Base-by-base conservation (phyloP, 495 filamentous ascomycete species). In the Aspergillus egyptiacus region DNA sequence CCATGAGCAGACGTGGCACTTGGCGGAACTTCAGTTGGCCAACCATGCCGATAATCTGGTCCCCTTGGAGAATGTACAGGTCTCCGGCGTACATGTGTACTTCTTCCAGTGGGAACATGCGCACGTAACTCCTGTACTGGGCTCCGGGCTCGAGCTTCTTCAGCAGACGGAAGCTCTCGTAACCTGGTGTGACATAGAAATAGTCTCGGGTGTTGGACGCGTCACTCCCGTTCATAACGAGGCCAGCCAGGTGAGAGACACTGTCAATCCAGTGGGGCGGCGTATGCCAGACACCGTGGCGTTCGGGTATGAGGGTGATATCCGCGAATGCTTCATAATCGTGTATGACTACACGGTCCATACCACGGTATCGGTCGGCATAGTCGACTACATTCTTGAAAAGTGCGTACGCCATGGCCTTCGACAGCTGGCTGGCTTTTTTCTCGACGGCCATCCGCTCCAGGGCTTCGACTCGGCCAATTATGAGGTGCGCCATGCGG, bases 191-290 rank as follows among this genome's bases (percentile, higher is more conserved):
- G 8, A 73, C 55, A 39, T 48, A 73, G 53, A 64, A 64, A 46
- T 61, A 53, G 32, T 60, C 45, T 28, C 53, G 53, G 4, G 59
- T 55, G 42, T 69, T 57, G 0, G 48, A 39, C 0, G 49, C 41
- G 33, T 68, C 59, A 7, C 42, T 44, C 8, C 41, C 55, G 44
- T 74, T 72, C 51, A 71, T 52, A n/a, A 67, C 51, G 23, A 74
- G 64, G 0, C 74, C 73, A 3, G 63, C 62, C 0, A 77, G 34
- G 45, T 76, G 72, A 0, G 54, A 58, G 11, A 75, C 50, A 17
- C 63, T 68, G 39, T 77, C 74, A 40, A 75, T 73, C 44, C 56
- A 71, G 47, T 73, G 61, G 0, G 73, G 73, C 5, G 65, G 52
- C 1, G 31, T 51, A 22, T 50, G 37, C 53, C 50, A 60, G 5